A percentile compares a stretch with the other conserved stretches of the same genome.
These are phyloP conservation scores for Aureobasidium sp. DNA, from an alignment of 2,329 filamentous ascomycete species.

Conservation along the genomic window DNA sequence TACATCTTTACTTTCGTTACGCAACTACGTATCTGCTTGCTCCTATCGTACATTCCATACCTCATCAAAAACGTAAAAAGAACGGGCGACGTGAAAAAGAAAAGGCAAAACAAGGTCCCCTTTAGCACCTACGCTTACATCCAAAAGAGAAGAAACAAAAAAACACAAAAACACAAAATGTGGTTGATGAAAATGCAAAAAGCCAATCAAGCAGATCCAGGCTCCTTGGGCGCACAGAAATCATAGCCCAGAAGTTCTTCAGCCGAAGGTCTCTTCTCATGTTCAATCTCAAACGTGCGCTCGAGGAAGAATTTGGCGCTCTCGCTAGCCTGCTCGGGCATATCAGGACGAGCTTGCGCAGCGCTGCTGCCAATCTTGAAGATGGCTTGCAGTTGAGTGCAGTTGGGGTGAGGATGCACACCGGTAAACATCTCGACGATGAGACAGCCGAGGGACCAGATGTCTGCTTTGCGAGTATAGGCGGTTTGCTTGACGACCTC, in stretches of 20 bases:
- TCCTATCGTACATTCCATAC: too few species aligned
- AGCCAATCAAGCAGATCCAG: background rate
- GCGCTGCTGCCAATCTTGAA: constrained; percentile 74
- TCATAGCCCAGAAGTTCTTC: constrained; percentile 79
- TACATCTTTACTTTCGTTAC: too few species aligned
- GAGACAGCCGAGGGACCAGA: constrained; percentile 93
- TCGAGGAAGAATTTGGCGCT: constrained; percentile 77
- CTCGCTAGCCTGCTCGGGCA: constrained; percentile 75
- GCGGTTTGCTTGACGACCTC: constrained; percentile 97
- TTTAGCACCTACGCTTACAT: constrained; percentile 10
- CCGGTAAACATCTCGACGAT: constrained; percentile 99
- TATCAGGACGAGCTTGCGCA: constrained; percentile 54
- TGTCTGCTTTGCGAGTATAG: constrained; percentile 96
- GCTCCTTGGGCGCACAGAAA: constrained; percentile 41
- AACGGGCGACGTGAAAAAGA: too few species aligned
- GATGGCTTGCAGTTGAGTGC: constrained; percentile 92
- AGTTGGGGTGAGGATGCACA: constrained; percentile 90
- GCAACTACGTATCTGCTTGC: too few species aligned
- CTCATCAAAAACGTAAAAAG: too few species aligned
- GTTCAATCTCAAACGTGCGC: constrained; percentile 91
- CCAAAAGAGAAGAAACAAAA: background rate
- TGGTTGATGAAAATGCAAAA: background rate
- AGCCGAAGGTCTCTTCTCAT: constrained; percentile 82
- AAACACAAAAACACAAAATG: background rate
- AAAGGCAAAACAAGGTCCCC: background rate